Base-by-base conservation (phyloP, 176 grass and related monocot species). In the Oropetium thomaeum region DNA sequence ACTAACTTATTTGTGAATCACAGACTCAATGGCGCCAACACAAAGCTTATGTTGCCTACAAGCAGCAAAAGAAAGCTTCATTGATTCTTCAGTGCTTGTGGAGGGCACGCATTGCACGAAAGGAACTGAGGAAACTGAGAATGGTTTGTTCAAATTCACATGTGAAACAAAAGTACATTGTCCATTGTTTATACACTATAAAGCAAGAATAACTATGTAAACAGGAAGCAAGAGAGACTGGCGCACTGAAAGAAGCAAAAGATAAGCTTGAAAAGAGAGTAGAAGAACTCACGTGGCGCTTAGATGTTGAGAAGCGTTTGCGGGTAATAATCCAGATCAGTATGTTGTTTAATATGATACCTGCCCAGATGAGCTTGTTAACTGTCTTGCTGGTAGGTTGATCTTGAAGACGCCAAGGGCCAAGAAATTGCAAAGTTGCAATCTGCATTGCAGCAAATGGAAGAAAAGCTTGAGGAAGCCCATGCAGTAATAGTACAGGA, bases 191-290 rank as follows among this genome's bases (percentile, higher is more conserved):
- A 48, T 67, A 27, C n/a, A 77, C 32, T 59, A 1, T 80, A 53
- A 83, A 48, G 63, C 73, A 74, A 69, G 31, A 15, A 79, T 77
- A 62, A 79, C 54, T 35, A 43, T 85, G 29, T 73, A 42, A 83
- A 76, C 78, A 97, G 94, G 94, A 82, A 87, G 94, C 94, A 77
- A 91, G 88, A 87, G 94, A 97, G 62, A 93, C 84, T 3, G 94
- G 94, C 32, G 94, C 94, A 72, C 84, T 97, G 10, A 91, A 90
- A 91, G 94, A 93, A 85, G 88, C 88, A 22, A 97, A 97, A 83
- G 90, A 97, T 73, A 97, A 97, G 42, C 84, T 97, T 25, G 94
- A 97, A 84, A 97, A 97, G 74, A 87, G 86, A 62, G 88, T 97
- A 13, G 94, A 97, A 73, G 94, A 97, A 67, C 90, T 97, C 58